Evolutionary conservation across 768 basidiomycete genomes (phyloP), one percentile per base, ranked within the genome.

Genomic region (Clavulina sp.): DNA sequence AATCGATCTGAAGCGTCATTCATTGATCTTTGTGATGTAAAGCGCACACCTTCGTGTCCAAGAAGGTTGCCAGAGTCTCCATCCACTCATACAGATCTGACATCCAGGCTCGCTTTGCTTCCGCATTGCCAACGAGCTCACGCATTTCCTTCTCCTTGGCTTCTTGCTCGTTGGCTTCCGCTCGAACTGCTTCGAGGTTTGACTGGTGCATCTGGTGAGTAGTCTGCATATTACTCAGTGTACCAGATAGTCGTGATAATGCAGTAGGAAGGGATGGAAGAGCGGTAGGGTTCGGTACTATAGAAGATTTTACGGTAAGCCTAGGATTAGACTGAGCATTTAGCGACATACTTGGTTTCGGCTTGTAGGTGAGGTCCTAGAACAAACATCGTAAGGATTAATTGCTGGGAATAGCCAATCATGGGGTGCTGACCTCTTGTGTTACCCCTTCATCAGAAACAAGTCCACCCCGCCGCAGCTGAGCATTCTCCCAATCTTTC

Each of bases 91-190:
- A 72, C 67, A 91, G 84, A 48, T 74, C 73, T 7, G 66, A 68
- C 58, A 89, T 88, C 86, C 87, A 91, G 18, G 77, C 76, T 46
- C 84, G 69, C 65, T 89, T 88, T 41, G 68, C 72, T 61, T 88
- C 87, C 0, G 86, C 81, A 51, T 69, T 71, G 31, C 71, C 72
- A 4, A 91, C 77, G 73, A 87, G 76, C 24, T 75, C 72, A 18
- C 85, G 73, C 68, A 91, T 71, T 56, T 85, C 82, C 19, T 66
- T 68, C 62, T 88, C 85, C 43, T 82, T 74, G 7, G 66, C 61
- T 24, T 82, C 79, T 1, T 87, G 66, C 57, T 81, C 74, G 1
- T 64, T 61, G n/a, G 73, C 72, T 60, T 89, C 83, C 50, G 74
- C 70, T 2, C 72, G 73, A 3, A 88, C 63, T 16, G 73, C 69